Conservation (phyloP, 2,329 filamentous ascomycete genomes). For the Fusarium goolgardi region DNA sequence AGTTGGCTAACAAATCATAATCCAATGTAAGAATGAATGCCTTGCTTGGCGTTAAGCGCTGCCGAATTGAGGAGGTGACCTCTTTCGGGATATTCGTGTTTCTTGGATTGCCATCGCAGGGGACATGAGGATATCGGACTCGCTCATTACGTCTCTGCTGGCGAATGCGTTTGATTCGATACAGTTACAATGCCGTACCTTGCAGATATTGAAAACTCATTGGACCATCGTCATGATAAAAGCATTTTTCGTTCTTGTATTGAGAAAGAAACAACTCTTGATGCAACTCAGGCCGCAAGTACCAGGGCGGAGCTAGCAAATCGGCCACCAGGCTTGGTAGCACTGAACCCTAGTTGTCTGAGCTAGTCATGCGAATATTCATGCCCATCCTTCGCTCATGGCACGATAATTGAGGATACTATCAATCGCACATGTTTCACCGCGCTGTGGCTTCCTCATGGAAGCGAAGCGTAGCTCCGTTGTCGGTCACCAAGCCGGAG, state of each 20-base stretch:
- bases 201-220: not conserved
- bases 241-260: not conserved
- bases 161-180: not conserved
- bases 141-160: not conserved
- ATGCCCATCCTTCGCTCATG: not conserved
- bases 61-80: not conserved
- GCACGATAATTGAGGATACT: slow-evolving; percentile 1
- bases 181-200: not conserved
- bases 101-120: not conserved
- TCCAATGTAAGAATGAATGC: not conserved
- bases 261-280: slow-evolving; percentile 2
- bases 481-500: slow-evolving; percentile 23
- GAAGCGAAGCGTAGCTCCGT: slow-evolving; percentile 29
- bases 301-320: slow-evolving; percentile 26
- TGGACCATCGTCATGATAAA: not conserved
- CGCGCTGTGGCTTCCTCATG: slow-evolving; percentile 18
- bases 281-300: slow-evolving; percentile 30
- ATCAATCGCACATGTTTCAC: slow-evolving; percentile 2
- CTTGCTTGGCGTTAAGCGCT: not conserved
- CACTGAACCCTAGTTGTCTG: not conserved
- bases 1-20: not conserved
- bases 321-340: slow-evolving; percentile 14
- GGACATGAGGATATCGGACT: not conserved
- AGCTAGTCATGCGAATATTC: slow-evolving; percentile 15
- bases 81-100: slow-evolving; percentile 7